Evolutionary conservation across 345 rosid genomes (phyloP), one percentile per base, ranked within the genome.

Genomic region (Sisymbrium irio): DNA sequence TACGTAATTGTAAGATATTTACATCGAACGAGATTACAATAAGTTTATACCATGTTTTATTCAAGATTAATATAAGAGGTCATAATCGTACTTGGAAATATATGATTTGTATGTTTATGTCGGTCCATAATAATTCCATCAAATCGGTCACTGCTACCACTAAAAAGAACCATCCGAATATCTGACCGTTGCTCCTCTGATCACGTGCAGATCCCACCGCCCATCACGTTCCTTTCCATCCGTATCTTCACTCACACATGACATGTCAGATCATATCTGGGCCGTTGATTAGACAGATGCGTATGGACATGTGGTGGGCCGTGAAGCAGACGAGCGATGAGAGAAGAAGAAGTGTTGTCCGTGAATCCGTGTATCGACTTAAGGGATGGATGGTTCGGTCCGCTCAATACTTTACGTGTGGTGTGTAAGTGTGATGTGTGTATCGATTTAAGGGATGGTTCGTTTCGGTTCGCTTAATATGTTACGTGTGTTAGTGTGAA

Each of bases 131-230:
- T 66, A 47, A 58, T 74, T 12, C 46, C 11, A 19, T 15, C 9
- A 17, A 41, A 75, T 67, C 73, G 78, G 68, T 75, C 73, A 67
- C 69, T 32, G 39, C 40, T 3, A 50, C 73, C 74, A 68, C 73
- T 75, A 32, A 28, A 73, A 65, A 35, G 53, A 72, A 67, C 20
- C 32, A 75, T 67, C 37, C 15, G 68, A 67, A 28, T 54, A 54
- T 61, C 74, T 32, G 68, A 75, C 74, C 74, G 78, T 67, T 60
- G 74, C 68, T 59, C 8, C 54, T 51, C 14, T 27, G 79, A 75
- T 75, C 79, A 75, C 69, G 79, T 75, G 79, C 79, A 62, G 37
- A 75, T 68, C 57, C 56, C 74, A 68, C 79, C 74, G 69, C 42
- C 74, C 69, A 61, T 61, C 74, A 68, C 73, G 79, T 68, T 60